A percentile compares a stretch with the other conserved stretches of the same genome.
Conservation (phyloP, 495 filamentous ascomycete genomes). For the Lindgomyces ingoldianus region DNA sequence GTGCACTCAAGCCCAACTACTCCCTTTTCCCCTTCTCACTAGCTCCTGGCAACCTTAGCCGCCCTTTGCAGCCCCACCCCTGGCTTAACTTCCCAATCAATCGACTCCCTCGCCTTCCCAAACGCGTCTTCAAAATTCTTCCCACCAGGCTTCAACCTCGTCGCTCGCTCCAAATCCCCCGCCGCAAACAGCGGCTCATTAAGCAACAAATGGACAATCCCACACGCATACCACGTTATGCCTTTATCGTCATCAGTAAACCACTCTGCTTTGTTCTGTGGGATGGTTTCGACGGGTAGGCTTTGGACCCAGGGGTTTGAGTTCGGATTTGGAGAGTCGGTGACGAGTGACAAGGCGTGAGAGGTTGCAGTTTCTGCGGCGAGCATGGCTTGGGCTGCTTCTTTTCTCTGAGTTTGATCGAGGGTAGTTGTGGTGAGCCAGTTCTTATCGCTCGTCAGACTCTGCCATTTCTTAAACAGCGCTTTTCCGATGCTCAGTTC, state of each 20-base stretch:
- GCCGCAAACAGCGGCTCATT: slow-evolving; percentile 28
- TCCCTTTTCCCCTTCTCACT: neutral
- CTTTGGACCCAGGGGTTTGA: slow-evolving; percentile 21
- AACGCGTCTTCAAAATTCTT: neutral
- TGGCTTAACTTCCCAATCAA: slow-evolving; percentile 25
- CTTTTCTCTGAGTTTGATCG: neutral
- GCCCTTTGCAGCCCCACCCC: slow-evolving; percentile 15
- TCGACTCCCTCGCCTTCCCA: slow-evolving; percentile 13
- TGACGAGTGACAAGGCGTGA: slow-evolving; percentile 15
- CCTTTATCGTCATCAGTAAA: slow-evolving; percentile 20
- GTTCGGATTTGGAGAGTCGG: slow-evolving; percentile 17
- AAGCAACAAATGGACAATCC: slow-evolving; percentile 17
- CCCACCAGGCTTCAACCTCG: neutral
- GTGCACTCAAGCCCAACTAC: no score
- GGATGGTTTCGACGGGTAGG: slow-evolving; percentile 18
- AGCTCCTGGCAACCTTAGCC: slow-evolving; percentile 1
- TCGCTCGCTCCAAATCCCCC: slow-evolving; percentile 31
- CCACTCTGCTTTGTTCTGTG: slow-evolving; percentile 15
- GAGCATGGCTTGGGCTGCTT: slow-evolving; percentile 6
- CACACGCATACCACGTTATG: slow-evolving; percentile 9
- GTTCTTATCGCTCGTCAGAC: neutral
- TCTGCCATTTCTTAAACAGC: neutral
- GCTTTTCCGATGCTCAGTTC: slow-evolving; percentile 21
- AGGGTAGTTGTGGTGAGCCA: neutral
- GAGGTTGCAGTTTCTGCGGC: slow-evolving; percentile 13